phyloP scores from a whole-genome alignment of 148 eudicot species.

The Diospyros kaki region DNA sequence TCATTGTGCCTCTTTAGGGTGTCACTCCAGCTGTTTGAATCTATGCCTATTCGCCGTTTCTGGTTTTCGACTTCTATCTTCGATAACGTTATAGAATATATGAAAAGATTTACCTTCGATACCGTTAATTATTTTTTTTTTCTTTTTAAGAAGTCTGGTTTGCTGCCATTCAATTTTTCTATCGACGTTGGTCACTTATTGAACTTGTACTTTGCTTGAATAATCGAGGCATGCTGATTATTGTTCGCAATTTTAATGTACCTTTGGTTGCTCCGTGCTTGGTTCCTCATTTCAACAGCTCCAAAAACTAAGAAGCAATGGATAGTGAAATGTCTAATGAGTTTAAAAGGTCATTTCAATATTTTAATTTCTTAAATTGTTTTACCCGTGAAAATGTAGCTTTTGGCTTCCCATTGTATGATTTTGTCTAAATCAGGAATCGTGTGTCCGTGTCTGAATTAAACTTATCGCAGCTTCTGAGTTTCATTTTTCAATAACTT shows the following conservation, averaged over 20 bases:
- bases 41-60: slow-evolving; percentile 10
- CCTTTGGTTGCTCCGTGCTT: not conserved
- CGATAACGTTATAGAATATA: not conserved
- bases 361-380: not conserved
- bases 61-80: not conserved
- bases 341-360: not conserved
- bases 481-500: not conserved
- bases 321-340: not conserved
- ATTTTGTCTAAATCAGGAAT: not conserved
- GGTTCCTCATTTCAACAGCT: not conserved
- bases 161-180: too few relatives aligned
- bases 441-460: not conserved
- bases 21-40: slow-evolving; percentile 9
- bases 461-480: slow-evolving; percentile 2
- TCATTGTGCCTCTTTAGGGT: not conserved
- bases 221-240: not conserved
- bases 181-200: too few relatives aligned
- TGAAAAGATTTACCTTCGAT: not conserved
- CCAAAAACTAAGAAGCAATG: not conserved
- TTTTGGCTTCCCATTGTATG: not conserved
- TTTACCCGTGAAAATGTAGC: not conserved
- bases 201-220: not conserved
- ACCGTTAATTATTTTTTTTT: not conserved
- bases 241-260: not conserved
- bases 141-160: too few relatives aligned